Base-by-base conservation (phyloP, 2,329 filamentous ascomycete genomes). In the Fusarium coffeatum region DNA sequence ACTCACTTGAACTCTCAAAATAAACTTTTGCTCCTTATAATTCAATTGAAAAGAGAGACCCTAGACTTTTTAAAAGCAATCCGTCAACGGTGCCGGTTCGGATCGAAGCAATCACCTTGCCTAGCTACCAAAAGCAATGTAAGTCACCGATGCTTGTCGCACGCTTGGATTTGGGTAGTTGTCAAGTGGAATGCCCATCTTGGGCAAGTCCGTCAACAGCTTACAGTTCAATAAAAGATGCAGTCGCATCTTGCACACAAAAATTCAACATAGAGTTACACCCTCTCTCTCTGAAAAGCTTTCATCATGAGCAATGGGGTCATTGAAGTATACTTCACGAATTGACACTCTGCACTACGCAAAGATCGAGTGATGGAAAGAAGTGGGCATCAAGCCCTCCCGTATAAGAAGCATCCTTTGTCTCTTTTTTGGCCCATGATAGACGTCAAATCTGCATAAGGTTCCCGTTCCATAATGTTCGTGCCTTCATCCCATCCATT, bases 391-490 rank as follows among this genome's bases (percentile, higher is more conserved):
- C 46, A 59, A 30, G 65, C 60, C 49, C 59, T 64, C 41, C 23
- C 59, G 55, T 53, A 55, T 66, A 50, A 54, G 68, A 74, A 70
- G 60, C 64, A 66, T 72, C 69, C 72, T 65, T 75, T 65, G 63
- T 74, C 71, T 74, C 69, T 75, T 74, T 74, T 67, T 41, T 67
- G 60, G 63, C 64, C 71, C 71, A 65, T 75, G 67, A 68, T 72
- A 71, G 69, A 72, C 73, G 61, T 75, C 69, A 66, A 71, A 71
- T 74, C 67, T 71, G 66, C 69, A 71, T 69, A 43, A 53, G 60
- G 55, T 72, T 68, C 56, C 71, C 62, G 59, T 75, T 69, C 73
- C 61, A 65, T 68, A 74, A 68, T 72, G 64, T 72, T 74, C 73
- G 60, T 75, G 49, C 72, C 69, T 69, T 72, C 72, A 51, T 74